A percentile compares a stretch with the other conserved stretches of the same genome.
phyloP scores from a whole-genome alignment of 1,284 basidiomycete genomes.

The Erythrobasidium hasegawianum region DNA sequence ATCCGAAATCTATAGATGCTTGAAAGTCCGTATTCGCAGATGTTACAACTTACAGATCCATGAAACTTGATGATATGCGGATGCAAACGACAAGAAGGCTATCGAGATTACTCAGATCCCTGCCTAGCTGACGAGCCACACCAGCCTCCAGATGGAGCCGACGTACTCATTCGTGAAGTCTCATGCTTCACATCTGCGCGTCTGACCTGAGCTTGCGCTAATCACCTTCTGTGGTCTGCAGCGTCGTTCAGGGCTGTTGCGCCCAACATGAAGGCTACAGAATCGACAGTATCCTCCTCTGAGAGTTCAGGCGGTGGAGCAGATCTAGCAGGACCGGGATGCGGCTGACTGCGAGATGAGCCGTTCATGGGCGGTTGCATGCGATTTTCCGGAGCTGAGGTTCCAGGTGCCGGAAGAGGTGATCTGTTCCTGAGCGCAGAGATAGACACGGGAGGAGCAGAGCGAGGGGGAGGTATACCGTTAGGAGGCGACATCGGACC shows the following conservation, averaged over 20 bases:
- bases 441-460: not conserved
- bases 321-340: not conserved
- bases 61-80: too few relatives aligned
- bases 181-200: too few relatives aligned
- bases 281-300: conserved; percentile 33
- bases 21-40: too few relatives aligned
- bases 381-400: not conserved
- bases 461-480: not conserved
- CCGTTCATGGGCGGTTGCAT: not conserved
- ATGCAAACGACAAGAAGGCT: too few relatives aligned
- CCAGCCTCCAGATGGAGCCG: too few relatives aligned
- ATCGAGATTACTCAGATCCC: too few relatives aligned
- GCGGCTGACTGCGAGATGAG: not conserved
- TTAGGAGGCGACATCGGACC: not conserved
- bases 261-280: conserved; percentile 32
- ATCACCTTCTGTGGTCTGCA: not conserved
- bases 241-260: conserved; percentile 29
- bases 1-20: too few relatives aligned
- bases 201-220: not conserved
- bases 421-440: conserved; percentile 11
- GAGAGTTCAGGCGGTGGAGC: not conserved
- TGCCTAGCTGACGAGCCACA: too few relatives aligned
- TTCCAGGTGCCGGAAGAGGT: conserved; percentile 19
- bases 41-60: too few relatives aligned
- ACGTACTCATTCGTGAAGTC: too few relatives aligned